Evolutionary conservation across 345 rosid genomes (phyloP), one percentile per base, ranked within the genome.

Genomic region (Rhodomyrtus tomentosa): DNA sequence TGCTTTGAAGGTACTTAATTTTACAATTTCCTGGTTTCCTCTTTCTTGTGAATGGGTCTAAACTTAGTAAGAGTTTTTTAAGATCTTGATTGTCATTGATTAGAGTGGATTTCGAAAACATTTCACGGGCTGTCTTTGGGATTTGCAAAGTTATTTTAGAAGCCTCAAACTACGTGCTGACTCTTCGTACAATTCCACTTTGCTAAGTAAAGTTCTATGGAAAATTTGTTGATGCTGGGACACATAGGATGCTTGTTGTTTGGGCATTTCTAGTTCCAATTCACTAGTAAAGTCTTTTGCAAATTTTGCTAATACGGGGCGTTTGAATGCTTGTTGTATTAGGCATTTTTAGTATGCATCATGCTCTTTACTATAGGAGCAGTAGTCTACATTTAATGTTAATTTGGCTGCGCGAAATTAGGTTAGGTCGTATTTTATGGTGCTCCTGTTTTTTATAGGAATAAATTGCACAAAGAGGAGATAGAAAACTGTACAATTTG

Each of bases 1-100:
- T 85, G 95, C 89, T 84, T 87, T 93, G 58, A 82, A 93, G 95
- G 99, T 96, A 91, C 82, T 85, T 68, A 58, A 38, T 73, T 62
- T 38, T 59, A 6, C 22, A 51, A 25, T 80, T 49, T 27, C 81
- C 20, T 49, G 42, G 50, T 82, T 32, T 55, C 48, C 62, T 14
- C 25, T 13, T 48, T 27, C 56, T 32, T 3, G 4, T 68, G 76
- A 36, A 32, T 18, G 45, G 76, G 13, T 68, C 40, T 38, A 36
- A 18, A 68, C 79, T 68, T 68, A 42, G 79, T 68, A 18, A 68
- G 76, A 68, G 45, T 68, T 36, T 36, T 36, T 68, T 36, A 36
- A 68, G 45, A 68, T 36, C 79, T 36, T 68, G 45, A 36, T 36
- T 68, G 22, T 36, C 2, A 5, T 68, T 4, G 79, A 36, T 68